phyloP scores from a whole-genome alignment of 805 yeast species.

The Barnettozyma populi region DNA sequence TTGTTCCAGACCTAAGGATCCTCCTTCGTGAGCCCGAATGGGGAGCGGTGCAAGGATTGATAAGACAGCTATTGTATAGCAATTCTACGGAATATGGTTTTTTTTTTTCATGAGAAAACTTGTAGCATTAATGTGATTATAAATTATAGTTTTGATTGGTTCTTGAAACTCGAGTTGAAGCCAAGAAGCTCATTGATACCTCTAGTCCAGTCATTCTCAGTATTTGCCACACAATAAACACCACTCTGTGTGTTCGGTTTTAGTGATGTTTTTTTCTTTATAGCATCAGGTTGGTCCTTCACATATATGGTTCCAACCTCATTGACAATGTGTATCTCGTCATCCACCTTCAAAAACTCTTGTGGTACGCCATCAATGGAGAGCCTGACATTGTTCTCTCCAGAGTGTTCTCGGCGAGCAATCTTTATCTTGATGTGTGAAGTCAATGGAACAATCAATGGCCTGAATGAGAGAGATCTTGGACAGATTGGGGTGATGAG shows the following conservation, averaged over 20 bases:
- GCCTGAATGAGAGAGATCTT: slow-evolving; percentile 83
- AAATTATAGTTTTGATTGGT: slow-evolving; percentile 24
- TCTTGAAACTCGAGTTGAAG: slow-evolving; percentile 78
- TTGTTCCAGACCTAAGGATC: slow-evolving; percentile 49
- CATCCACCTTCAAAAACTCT: slow-evolving; percentile 63
- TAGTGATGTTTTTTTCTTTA: slow-evolving; percentile 16
- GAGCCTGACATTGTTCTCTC: slow-evolving; percentile 45
- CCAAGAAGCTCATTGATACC: slow-evolving; percentile 87
- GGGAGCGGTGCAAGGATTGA: slow-evolving; percentile 51
- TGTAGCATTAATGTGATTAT: not conserved
- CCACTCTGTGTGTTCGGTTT: slow-evolving; percentile 40
- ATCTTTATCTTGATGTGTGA: slow-evolving; percentile 67
- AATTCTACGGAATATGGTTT: not conserved
- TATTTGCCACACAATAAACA: slow-evolving; percentile 81
- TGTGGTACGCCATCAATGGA: slow-evolving; percentile 84
- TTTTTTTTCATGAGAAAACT: not conserved
- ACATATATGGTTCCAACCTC: slow-evolving; percentile 58
- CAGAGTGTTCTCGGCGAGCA: slow-evolving; percentile 39
- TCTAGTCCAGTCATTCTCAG: slow-evolving; percentile 86
- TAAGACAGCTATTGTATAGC: slow-evolving; percentile 26
- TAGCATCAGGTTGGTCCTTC: slow-evolving; percentile 46
- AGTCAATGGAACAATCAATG: slow-evolving; percentile 72
- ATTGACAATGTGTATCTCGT: slow-evolving; percentile 67
- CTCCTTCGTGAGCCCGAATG: slow-evolving; percentile 77
- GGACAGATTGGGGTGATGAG: slow-evolving; percentile 90